Base-by-base conservation (phyloP, 2,329 filamentous ascomycete genomes). In the Pseudopyricularia javanii region DNA sequence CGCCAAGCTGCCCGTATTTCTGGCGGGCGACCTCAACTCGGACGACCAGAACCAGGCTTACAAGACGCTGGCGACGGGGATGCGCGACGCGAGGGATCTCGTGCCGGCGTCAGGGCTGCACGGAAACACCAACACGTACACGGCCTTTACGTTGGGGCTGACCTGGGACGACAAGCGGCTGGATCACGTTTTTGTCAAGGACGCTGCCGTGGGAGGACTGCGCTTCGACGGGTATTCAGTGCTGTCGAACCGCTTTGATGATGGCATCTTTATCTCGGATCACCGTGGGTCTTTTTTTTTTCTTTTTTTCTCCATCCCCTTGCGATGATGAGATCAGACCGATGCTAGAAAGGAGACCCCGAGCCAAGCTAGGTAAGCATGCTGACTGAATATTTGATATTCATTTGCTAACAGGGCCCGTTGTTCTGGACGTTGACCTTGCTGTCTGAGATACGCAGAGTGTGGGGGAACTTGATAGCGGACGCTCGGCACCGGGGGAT, bases 221-320 rank as follows among this genome's bases (percentile, higher is more conserved):
- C 50, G 58, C 12, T 62, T 63, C 22, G 49, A 59, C 11, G 56
- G 55, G 8, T 63, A 59, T 50, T 59, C 63, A 0, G 62, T 65
- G 3, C 49, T 64, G 7, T 59, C 58, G 20, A 60, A 59, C 1
- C 50, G 56, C 12, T 62, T 58, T 34, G 60, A 63, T 5, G 60
- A 68, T 15, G 60, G 57, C 0, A 53, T 62, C 3, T 67, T 60
- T 50, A 64, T 65, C 17, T 67, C 64, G 2, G 65, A 68, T 40
- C 65, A 67, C 54, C 56, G 65, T 1, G 57, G 62, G 0, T 61
- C 67, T 7, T 59, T 66, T 22, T 56, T 65, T 2, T 64, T 67
- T n/a, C 56, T 61, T 22, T 51, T 48, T 15, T 57, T 60, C 45
- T 8, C 2, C n/a, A n/a, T 26, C 9, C 28, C 4, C 17, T 43